Percentiles rank a stretch among this genome's conserved stretches.
phyloP scores from a whole-genome alignment of 495 filamentous ascomycete genomes.

The Xylona heveae region DNA sequence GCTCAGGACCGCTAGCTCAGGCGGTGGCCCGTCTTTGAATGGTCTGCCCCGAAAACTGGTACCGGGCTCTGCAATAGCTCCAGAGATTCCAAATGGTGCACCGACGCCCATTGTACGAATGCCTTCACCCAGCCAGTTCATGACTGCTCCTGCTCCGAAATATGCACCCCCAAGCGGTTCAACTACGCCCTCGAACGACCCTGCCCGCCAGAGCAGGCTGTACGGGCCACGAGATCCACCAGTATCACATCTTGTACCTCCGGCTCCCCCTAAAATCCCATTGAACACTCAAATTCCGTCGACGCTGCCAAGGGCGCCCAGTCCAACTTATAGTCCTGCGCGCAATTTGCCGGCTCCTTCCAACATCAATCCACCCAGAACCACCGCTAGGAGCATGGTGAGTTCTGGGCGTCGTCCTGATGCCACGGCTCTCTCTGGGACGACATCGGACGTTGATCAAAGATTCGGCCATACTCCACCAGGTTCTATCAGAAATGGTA shows the following conservation, averaged over 20 bases:
- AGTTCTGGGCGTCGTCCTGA: slow-evolving; percentile 15
- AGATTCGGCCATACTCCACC: too few relatives aligned
- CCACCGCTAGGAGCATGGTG: slow-evolving; percentile 18
- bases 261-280: slow-evolving; percentile 31
- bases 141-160: slow-evolving; percentile 12
- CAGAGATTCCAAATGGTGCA: background rate
- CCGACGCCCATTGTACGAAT: slow-evolving; percentile 12
- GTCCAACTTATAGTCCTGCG: slow-evolving; percentile 65
- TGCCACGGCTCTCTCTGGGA: slow-evolving; percentile 6
- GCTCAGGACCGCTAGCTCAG: slow-evolving; percentile 14
- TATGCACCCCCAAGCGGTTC: slow-evolving; percentile 1
- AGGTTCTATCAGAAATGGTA: too few relatives aligned
- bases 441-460: too few relatives aligned
- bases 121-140: slow-evolving; percentile 16
- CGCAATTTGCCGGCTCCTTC: slow-evolving; percentile 32
- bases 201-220: slow-evolving; percentile 16
- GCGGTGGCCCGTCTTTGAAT: slow-evolving; percentile 1
- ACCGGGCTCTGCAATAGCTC: slow-evolving; percentile 2
- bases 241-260: slow-evolving; percentile 18
- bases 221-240: slow-evolving; percentile 36
- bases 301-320: slow-evolving; percentile 58
- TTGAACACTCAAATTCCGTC: slow-evolving; percentile 25
- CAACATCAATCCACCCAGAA: slow-evolving; percentile 26
- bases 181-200: slow-evolving; percentile 4
- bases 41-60: background rate